Conservation (phyloP, 75 land plant genomes). For the Selaginella moellendorffii region DNA sequence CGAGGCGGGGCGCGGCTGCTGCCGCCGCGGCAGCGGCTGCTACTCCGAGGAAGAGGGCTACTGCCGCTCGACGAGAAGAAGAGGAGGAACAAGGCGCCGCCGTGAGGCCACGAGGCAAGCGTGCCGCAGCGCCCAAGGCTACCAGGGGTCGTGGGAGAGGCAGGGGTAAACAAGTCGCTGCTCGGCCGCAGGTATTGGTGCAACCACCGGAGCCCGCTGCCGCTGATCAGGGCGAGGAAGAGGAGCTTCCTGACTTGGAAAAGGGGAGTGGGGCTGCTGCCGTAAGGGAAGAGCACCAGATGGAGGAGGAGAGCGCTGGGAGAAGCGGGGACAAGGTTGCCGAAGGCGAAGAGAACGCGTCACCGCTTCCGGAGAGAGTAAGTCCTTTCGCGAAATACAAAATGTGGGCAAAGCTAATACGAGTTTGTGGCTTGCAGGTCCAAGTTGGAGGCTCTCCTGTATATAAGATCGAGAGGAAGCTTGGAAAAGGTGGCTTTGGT, state of each 20-base stretch:
- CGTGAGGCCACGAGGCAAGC: slow-evolving; percentile 19
- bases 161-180: slow-evolving; percentile 9
- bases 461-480: slow-evolving; percentile 73
- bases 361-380: slow-evolving; percentile 91
- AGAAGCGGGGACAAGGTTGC: slow-evolving; percentile 54
- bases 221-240: slow-evolving; percentile 29
- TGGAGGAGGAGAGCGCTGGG: slow-evolving; percentile 67
- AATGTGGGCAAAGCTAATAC: too few species aligned
- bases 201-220: slow-evolving; percentile 1
- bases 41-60: background rate
- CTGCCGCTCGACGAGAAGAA: too few species aligned
- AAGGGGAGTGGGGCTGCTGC: slow-evolving; percentile 32
- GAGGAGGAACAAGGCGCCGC: slow-evolving; percentile 2
- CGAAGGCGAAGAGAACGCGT: slow-evolving; percentile 59
- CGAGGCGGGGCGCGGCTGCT: slow-evolving; percentile 11
- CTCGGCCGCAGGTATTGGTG: background rate
- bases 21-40: slow-evolving; percentile 7
- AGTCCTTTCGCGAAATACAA: too few species aligned
- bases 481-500: slow-evolving; percentile 97
- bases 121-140: slow-evolving; percentile 18
- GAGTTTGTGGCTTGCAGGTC: too few species aligned
- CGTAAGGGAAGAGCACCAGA: slow-evolving; percentile 25
- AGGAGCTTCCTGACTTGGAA: slow-evolving; percentile 22
- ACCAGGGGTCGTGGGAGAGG: slow-evolving; percentile 12
- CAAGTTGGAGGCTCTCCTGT: slow-evolving; percentile 84